phyloP scores from a whole-genome alignment of 1,284 basidiomycete species.

The Sanghuangporus baumii region DNA sequence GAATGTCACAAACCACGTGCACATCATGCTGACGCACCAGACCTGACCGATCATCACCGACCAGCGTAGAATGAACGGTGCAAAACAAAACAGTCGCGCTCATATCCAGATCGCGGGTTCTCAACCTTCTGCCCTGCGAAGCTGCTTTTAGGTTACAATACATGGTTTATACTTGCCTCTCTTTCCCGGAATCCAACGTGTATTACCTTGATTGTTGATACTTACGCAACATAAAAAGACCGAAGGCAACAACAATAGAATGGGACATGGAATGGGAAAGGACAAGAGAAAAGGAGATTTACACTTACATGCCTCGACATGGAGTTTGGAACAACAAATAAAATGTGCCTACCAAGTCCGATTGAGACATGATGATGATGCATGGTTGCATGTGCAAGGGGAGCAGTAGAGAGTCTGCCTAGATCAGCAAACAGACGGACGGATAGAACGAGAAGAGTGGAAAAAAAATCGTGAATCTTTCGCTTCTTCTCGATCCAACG shows the following conservation, averaged over 20 bases:
- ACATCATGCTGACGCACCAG: background rate
- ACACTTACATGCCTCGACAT: conserved; percentile 17
- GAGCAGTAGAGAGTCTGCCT: conserved; percentile 4
- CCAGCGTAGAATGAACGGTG: background rate
- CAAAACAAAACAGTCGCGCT: background rate
- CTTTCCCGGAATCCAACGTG: background rate
- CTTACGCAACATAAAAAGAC: conserved; percentile 15
- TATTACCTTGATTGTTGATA: conserved; percentile 12
- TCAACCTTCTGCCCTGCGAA: background rate
- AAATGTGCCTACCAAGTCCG: conserved; percentile 15
- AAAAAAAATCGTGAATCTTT: background rate
- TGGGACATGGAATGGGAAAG: background rate
- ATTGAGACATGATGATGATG: conserved; percentile 9
- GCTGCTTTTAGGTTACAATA: background rate
- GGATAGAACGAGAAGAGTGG: background rate
- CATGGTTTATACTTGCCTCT: conserved; percentile 4
- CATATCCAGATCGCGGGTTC: background rate
- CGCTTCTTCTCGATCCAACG: background rate
- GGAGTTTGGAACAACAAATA: conserved; percentile 1
- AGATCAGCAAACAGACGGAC: conserved; percentile 2
- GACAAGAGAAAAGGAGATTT: conserved; percentile 3
- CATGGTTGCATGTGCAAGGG: background rate
- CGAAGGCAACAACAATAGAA: conserved; percentile 1
- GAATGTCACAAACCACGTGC: background rate
- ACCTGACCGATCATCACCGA: background rate